phyloP scores from a whole-genome alignment of 495 filamentous ascomycete species.

The Evernia prunastri region DNA sequence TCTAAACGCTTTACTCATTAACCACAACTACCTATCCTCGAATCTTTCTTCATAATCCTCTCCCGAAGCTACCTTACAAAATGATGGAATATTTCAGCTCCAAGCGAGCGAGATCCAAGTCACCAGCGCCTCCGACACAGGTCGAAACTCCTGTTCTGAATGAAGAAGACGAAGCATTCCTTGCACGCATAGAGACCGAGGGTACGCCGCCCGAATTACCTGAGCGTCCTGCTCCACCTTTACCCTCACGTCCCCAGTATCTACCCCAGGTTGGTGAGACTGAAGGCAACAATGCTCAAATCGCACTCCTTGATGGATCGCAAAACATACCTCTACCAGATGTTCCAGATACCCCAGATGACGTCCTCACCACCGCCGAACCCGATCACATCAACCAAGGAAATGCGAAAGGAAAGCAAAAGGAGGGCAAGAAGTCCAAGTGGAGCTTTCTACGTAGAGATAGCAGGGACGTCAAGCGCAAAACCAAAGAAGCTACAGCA shows the following conservation, averaged over 20 bases:
- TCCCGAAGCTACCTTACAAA: constrained; percentile 1
- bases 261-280: constrained; percentile 23
- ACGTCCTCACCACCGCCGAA: constrained; percentile 29
- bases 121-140: constrained; percentile 31
- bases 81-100: constrained; percentile 42
- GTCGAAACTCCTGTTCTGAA: constrained; percentile 45
- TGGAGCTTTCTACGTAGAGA: constrained; percentile 45
- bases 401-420: constrained; percentile 27
- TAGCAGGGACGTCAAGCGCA: constrained; percentile 34
- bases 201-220: constrained; percentile 26
- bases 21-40: no score
- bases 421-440: constrained; percentile 37
- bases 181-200: constrained; percentile 40
- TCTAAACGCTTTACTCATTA: no score
- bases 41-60: no score
- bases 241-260: constrained; percentile 24
- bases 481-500: constrained; percentile 31
- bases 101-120: constrained; percentile 31
- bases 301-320: constrained; percentile 29
- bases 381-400: constrained; percentile 20
- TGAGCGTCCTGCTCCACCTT: constrained; percentile 23
- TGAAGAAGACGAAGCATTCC: constrained; percentile 50
- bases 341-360: constrained; percentile 35
- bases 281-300: constrained; percentile 29
- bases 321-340: constrained; percentile 37